Evolutionary conservation across 768 basidiomycete genomes (phyloP), one percentile per base, ranked within the genome.

Genomic region (Paxillus rubicundulus): DNA sequence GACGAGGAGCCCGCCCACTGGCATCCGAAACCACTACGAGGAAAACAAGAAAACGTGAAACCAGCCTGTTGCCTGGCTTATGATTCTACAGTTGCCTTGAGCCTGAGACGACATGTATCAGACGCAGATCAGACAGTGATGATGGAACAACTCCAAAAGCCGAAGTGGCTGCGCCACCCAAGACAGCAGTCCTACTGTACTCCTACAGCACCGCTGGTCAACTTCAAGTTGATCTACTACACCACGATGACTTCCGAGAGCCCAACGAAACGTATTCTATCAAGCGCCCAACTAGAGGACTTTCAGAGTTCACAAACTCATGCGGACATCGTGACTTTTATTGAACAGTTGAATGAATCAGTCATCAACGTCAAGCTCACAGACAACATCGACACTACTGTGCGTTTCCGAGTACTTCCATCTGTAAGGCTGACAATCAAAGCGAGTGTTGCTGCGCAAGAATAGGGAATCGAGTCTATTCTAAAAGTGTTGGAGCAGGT

Each of bases 231-330:
- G 43, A 52, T 54, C 57, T 48, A 27, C 46, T n/a, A n/a, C 16
- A 59, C 62, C 45, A 52, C 61, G 44, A 68, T 67, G 65, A 48
- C 70, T 4, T 88, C 77, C 67, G 66, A 75, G 58, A 53, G 69
- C 33, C 90, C 87, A 1, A 72, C 71, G 38, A 96, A 95, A 73
- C 75, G 72, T 21, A 90, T 99, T 56, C 72, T 98, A 27, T 81
- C 85, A 1, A 81, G 78, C 28, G 81, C 78, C 5, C 94, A 98
- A 59, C 81, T 98, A 0, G 77, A 80, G 18, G 83, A 82, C n/a
- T 99, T 97, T 64, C 85, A 92, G 62, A 61, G 73, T 8, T 94
- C 91, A 0, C 66, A 77, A 43, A 87, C 93, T 0, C 83, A 93
- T 62, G 66, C 75, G 20, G 75, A 81, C 9, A 75, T 98, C 51